Evolutionary conservation across 441 rosid genomes (phyloP).

Genomic region (Pelargonium fulgidum): DNA sequence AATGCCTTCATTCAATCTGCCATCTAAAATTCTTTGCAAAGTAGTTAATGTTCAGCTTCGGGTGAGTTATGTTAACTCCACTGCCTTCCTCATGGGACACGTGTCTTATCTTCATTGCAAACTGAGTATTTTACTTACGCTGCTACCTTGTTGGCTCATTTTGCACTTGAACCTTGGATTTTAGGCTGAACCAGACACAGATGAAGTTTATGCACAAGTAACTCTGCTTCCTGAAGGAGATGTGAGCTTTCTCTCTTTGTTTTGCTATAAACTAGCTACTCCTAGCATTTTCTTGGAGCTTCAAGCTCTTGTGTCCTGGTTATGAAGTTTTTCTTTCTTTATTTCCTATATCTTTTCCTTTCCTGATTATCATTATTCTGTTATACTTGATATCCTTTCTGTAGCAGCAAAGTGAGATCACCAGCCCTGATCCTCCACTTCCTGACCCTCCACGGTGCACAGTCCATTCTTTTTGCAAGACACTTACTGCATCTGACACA

Average conservation of each 20-base stretch:
- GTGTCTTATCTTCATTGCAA: no score
- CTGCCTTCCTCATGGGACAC: background rate
- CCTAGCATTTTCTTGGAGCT: background rate
- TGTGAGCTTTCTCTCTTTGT: constrained; percentile 30
- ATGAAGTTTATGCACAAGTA: constrained; percentile 91
- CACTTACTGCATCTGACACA: constrained; percentile 94
- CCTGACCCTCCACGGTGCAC: constrained; percentile 60
- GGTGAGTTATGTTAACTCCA: constrained; percentile 23
- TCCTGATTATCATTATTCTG: constrained; percentile 1
- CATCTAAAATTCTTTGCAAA: constrained; percentile 71
- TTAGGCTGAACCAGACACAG: constrained; percentile 94
- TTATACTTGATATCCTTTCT: background rate
- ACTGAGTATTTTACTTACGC: background rate
- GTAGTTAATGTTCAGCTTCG: constrained; percentile 71
- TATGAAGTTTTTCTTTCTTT: background rate
- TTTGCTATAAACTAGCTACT: constrained; percentile 3
- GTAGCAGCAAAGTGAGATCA: constrained; percentile 62
- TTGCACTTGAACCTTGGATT: background rate
- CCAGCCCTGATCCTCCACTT: constrained; percentile 43
- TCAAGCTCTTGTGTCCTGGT: background rate
- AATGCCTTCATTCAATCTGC: constrained; percentile 84
- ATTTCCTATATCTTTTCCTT: background rate
- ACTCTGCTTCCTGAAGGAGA: constrained; percentile 61
- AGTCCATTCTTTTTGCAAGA: constrained; percentile 93
- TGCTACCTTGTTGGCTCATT: background rate